Percentiles rank a stretch among this genome's conserved stretches.
phyloP scores from a whole-genome alignment of 176 grass and related monocot species.

The Lolium perenne region DNA sequence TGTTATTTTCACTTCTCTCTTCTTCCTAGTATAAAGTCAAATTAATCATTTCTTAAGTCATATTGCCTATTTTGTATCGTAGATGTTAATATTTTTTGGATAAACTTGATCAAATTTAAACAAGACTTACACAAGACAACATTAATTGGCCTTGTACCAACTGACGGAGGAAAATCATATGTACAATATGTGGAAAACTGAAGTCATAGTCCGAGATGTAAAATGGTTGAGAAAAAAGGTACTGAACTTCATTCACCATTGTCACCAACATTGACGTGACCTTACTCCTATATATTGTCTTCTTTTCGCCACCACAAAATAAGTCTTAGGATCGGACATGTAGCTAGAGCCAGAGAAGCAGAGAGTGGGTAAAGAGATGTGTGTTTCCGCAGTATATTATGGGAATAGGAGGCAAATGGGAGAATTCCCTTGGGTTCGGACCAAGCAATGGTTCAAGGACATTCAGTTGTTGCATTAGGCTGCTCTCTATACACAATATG shows the following conservation, averaged over 20 bases:
- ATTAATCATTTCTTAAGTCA: too few relatives aligned
- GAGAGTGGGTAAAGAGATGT: background rate
- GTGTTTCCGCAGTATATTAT: too few relatives aligned
- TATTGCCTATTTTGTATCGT: too few relatives aligned
- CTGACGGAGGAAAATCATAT: background rate
- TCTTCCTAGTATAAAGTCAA: too few relatives aligned
- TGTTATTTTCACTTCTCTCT: too few relatives aligned
- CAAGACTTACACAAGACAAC: too few relatives aligned
- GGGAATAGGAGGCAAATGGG: background rate
- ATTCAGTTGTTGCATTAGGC: background rate
- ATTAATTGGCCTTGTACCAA: too few relatives aligned
- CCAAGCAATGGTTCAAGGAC: background rate
- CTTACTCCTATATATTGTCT: background rate
- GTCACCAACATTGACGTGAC: background rate
- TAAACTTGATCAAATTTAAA: too few relatives aligned
- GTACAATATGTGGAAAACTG: too few relatives aligned
- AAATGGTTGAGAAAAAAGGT: background rate
- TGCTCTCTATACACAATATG: background rate
- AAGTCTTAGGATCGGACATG: background rate
- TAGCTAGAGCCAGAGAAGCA: background rate
- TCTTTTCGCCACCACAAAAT: background rate
- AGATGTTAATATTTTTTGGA: too few relatives aligned
- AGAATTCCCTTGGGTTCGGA: background rate
- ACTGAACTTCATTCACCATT: background rate
- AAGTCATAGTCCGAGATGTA: too few relatives aligned